A percentile compares a stretch with the other conserved stretches of the same genome.
These are phyloP conservation scores for Elongisporangium undulatum DNA, from an alignment of 352 stramenopile genomes.

Conservation along the genomic window DNA sequence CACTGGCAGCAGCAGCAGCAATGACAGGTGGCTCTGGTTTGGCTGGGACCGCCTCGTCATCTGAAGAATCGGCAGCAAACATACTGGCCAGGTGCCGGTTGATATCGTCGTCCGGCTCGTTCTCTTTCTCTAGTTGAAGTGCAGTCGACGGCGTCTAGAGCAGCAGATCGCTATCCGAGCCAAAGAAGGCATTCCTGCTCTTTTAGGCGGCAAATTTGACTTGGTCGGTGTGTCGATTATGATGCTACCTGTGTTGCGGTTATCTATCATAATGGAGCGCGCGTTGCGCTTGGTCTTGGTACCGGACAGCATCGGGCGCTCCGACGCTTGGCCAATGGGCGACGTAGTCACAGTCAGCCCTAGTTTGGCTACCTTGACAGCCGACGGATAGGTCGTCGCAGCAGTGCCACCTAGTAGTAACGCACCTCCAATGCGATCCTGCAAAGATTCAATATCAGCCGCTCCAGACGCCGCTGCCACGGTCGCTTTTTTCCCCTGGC, in stretches of 20 bases:
- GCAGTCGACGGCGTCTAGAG: conserved; percentile 12
- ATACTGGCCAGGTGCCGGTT: conserved; percentile 5
- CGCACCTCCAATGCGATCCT: not conserved
- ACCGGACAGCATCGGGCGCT: not conserved
- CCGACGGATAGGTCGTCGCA: not conserved
- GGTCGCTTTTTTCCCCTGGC: not conserved
- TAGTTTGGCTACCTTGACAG: not conserved
- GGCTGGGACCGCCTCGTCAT: conserved; percentile 1
- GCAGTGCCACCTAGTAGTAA: not conserved
- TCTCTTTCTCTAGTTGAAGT: conserved; percentile 2
- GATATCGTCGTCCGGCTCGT: conserved; percentile 8
- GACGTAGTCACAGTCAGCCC: not conserved
- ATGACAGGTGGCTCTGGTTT: not conserved
- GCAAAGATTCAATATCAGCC: not conserved
- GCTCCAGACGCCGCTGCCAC: not conserved
- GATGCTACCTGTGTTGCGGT: conserved; percentile 22
- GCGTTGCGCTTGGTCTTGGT: conserved; percentile 41
- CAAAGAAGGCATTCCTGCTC: not conserved
- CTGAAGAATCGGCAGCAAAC: conserved; percentile 3
- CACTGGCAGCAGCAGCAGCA: not conserved
- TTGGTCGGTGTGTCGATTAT: conserved; percentile 45
- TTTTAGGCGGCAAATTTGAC: conserved; percentile 27
- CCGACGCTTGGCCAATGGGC: not conserved
- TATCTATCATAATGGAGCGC: conserved; percentile 18
- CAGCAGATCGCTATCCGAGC: not conserved